Conservation (phyloP, 2,329 filamentous ascomycete genomes). For the Exophiala lecanii-corni region DNA sequence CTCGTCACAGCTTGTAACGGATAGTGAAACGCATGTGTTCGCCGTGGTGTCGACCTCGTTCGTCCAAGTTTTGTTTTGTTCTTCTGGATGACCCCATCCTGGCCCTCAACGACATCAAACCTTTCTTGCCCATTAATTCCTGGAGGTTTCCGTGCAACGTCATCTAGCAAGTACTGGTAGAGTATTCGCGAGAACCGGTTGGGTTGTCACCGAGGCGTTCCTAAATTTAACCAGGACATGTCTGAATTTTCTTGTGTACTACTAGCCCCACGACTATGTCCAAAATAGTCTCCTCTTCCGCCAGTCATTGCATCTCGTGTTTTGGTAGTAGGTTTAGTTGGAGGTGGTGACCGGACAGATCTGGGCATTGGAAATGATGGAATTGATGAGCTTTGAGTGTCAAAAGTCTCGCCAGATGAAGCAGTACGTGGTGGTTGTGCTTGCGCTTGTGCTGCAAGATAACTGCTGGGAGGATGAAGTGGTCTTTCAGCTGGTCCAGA, state of each 20-base stretch:
- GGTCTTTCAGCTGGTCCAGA: conserved; percentile 26
- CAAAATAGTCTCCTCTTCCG: conserved; percentile 19
- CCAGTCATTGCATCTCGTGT: neutral
- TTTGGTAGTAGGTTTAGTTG: neutral
- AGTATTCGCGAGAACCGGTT: conserved; percentile 24
- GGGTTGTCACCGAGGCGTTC: conserved; percentile 22
- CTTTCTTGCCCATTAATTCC: conserved; percentile 4
- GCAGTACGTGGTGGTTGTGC: conserved; percentile 27
- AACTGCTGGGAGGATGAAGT: conserved; percentile 38
- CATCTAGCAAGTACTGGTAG: conserved; percentile 27
- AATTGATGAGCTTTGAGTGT: conserved; percentile 20
- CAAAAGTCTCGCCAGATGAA: conserved; percentile 14
- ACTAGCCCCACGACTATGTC: conserved; percentile 8
- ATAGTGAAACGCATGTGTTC: conserved; percentile 14
- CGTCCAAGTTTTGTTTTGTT: conserved; percentile 18
- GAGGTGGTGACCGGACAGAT: conserved; percentile 11
- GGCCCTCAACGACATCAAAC: conserved; percentile 19
- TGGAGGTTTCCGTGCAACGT: conserved; percentile 25
- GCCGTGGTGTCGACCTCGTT: conserved; percentile 16
- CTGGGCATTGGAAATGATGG: conserved; percentile 25
- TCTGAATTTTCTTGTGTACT: conserved; percentile 17
- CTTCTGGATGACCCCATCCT: conserved; percentile 6
- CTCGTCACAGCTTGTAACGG: conserved; percentile 10
- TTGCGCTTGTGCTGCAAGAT: conserved; percentile 38
- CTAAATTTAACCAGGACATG: conserved; percentile 29